Percentiles rank a stretch among this genome's conserved stretches.
Evolutionary conservation across 768 basidiomycete genomes (phyloP).

Genomic region (Trichaptum fuscoviolaceum): DNA sequence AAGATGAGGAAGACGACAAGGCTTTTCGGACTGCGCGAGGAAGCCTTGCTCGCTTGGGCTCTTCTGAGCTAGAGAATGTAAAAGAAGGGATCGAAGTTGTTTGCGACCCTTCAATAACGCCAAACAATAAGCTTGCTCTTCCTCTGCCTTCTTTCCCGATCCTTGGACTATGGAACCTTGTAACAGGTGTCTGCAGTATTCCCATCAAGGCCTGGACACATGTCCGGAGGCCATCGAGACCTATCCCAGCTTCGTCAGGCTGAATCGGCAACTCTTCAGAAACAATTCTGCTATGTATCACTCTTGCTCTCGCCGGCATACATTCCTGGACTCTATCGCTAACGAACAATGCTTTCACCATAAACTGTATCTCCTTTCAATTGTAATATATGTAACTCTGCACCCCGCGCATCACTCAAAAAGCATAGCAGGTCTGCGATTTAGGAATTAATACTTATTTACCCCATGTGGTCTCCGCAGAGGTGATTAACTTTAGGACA

Average conservation of each 20-base stretch:
- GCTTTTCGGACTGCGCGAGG: neutral
- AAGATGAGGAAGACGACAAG: neutral
- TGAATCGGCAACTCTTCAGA: neutral
- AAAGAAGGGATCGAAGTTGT: neutral
- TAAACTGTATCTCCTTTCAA: too few relatives aligned
- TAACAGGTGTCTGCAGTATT: neutral
- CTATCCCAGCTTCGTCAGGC: neutral
- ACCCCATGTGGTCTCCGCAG: too few relatives aligned
- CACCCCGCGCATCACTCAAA: too few relatives aligned
- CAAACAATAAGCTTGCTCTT: neutral
- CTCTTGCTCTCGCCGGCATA: too few relatives aligned
- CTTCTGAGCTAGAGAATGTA: neutral
- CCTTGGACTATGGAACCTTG: neutral
- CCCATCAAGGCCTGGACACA: neutral
- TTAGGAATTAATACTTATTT: too few relatives aligned
- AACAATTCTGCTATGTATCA: too few relatives aligned
- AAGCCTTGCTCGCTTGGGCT: neutral
- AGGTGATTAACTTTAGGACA: too few relatives aligned
- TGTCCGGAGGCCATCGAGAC: neutral
- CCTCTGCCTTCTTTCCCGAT: neutral
- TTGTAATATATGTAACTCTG: too few relatives aligned
- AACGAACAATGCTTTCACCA: too few relatives aligned
- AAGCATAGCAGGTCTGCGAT: too few relatives aligned
- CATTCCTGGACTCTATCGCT: too few relatives aligned
- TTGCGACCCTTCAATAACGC: neutral